phyloP scores from a whole-genome alignment of 2,329 filamentous ascomycete genomes.

The Talaromyces sp. region DNA sequence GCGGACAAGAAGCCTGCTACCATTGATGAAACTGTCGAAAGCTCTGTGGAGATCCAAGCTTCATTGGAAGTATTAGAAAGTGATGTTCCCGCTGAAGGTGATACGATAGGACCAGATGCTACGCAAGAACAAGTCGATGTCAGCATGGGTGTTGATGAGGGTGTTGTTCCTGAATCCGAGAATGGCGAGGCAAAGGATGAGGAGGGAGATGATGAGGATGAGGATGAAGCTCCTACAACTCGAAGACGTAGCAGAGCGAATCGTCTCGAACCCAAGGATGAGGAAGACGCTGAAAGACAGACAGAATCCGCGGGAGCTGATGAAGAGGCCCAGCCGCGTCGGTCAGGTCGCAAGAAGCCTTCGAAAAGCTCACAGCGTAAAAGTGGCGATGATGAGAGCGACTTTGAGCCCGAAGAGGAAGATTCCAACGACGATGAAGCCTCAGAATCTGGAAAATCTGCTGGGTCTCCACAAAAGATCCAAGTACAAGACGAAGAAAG shows the following conservation, averaged over 20 bases:
- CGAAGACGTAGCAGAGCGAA: slow-evolving; percentile 44
- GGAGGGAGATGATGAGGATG: slow-evolving; percentile 54
- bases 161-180: slow-evolving; percentile 46
- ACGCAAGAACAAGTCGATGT: slow-evolving; percentile 34
- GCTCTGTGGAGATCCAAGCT: slow-evolving; percentile 38
- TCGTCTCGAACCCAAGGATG: slow-evolving; percentile 18
- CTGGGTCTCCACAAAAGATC: slow-evolving; percentile 47
- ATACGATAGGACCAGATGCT: slow-evolving; percentile 24
- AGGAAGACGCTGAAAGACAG: slow-evolving; percentile 29
- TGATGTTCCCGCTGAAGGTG: slow-evolving; percentile 39
- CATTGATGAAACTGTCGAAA: slow-evolving; percentile 53
- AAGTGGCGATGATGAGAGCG: slow-evolving; percentile 59
- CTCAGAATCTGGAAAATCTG: slow-evolving; percentile 54
- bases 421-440: slow-evolving; percentile 56
- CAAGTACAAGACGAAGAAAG: slow-evolving; percentile 49
- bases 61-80: slow-evolving; percentile 50
- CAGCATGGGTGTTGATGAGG: slow-evolving; percentile 39
- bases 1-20: slow-evolving; percentile 48
- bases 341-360: slow-evolving; percentile 44
- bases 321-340: slow-evolving; percentile 36
- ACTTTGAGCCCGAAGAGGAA: slow-evolving; percentile 64
- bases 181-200: slow-evolving; percentile 40
- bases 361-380: slow-evolving; percentile 50
- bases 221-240: slow-evolving; percentile 58
- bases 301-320: slow-evolving; percentile 36